Conservation (phyloP, 768 basidiomycete species). For the Brasilioporus rufonigricans region DNA sequence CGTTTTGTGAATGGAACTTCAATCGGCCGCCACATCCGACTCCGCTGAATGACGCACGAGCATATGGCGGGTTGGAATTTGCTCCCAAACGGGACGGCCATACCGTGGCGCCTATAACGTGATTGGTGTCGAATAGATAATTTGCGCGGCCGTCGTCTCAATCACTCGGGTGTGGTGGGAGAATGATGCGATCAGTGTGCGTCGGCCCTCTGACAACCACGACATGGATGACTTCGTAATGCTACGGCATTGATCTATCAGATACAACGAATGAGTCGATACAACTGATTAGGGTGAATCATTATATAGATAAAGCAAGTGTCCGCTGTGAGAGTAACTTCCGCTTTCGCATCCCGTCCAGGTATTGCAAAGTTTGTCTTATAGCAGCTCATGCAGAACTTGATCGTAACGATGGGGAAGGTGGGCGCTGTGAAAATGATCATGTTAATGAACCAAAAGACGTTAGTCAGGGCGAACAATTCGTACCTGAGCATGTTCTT, state of each 20-base stretch:
- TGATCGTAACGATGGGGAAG: constrained; percentile 80
- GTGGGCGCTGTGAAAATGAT: constrained; percentile 50
- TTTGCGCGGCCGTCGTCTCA: not conserved
- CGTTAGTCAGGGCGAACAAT: not conserved
- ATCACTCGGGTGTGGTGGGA: not conserved
- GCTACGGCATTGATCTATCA: constrained; percentile 8
- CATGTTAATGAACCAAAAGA: constrained; percentile 1
- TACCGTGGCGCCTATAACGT: not conserved
- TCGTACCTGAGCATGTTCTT: constrained; percentile 76
- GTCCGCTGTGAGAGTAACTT: not conserved
- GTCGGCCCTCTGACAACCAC: not conserved
- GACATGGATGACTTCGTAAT: not conserved
- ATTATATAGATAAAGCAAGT: constrained; percentile 1
- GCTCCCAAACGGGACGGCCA: not conserved
- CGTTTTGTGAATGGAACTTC: not conserved
- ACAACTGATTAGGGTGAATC: constrained; percentile 9
- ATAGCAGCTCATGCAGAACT: constrained; percentile 68
- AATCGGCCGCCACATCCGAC: constrained; percentile 1
- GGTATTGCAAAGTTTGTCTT: not conserved
- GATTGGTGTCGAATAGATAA: not conserved
- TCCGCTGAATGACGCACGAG: not conserved
- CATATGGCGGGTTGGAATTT: not conserved
- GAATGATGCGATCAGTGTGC: not conserved
- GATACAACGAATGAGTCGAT: constrained; percentile 15
- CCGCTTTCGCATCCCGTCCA: not conserved